Evolutionary conservation across 352 stramenopile genomes (phyloP), one percentile per base, ranked within the genome.

Genomic region (Peronosclerospora sorghi): DNA sequence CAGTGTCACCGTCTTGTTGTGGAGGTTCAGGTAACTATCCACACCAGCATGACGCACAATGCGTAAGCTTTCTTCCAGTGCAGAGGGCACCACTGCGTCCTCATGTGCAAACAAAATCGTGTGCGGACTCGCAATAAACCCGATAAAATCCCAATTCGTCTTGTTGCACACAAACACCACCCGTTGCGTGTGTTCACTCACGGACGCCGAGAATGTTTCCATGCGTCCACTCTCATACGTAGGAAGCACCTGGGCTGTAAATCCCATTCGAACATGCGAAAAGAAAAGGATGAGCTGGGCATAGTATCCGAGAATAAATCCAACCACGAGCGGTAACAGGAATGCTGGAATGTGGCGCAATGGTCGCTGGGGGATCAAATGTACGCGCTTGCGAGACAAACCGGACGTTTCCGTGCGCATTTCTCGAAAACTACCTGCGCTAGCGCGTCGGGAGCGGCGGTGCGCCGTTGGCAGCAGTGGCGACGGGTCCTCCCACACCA

Each of bases 1-100:
- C 50, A 84, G 73, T 39, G 71, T 83, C 45, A 86, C 52, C 20
- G 74, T 86, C 54, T 86, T 86, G 65, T 86, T 86, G 57, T 86
- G 74, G 32, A 86, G 46, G 37, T 86, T 86, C 45, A 86, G 14
- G 41, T 83, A 84, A 41, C 68, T 84, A 41, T 86, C 74, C 20
- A 81, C 53, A 7, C 73, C 73, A 7, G 56, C 15, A 49, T 86
- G 73, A 32, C 71, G 71, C 42, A 86, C 69, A 15, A 84, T 57
- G 7, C 62, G 59, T 4, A 86, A 52, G 47, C 59, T 80, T 12
- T 83, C 54, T 32, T 81, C 66, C 7, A 86, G 41, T 4, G 55
- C 41, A 10, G 51, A 26, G 1, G 73, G 73, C 52, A 86, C 65
- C 7, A 45, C 51, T 41, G 84, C 73, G 41, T 83, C 69, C 12